phyloP scores from a whole-genome alignment of 108 stramenopile species.

The Mediolabrus comicus region DNA sequence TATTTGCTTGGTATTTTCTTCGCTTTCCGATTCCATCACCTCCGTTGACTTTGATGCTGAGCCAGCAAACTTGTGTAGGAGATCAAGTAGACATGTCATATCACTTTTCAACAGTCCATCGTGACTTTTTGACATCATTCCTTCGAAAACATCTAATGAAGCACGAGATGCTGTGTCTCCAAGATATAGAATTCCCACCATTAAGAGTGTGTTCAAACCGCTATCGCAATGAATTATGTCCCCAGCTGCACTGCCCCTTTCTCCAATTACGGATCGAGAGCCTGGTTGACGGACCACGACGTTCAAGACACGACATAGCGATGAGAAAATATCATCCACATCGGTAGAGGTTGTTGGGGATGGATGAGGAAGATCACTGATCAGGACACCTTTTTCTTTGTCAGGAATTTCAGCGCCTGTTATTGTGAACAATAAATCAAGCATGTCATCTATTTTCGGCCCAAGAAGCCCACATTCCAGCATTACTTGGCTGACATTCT shows the following conservation, averaged over 20 bases:
- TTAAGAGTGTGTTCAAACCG: slow-evolving; percentile 49
- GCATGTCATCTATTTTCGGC: slow-evolving; percentile 59
- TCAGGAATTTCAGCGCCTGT: background rate
- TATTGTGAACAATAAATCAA: slow-evolving; percentile 24
- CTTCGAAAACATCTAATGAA: slow-evolving; percentile 70
- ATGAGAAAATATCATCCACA: slow-evolving; percentile 41
- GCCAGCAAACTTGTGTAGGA: slow-evolving; percentile 53
- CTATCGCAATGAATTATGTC: slow-evolving; percentile 30
- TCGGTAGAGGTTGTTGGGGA: slow-evolving; percentile 13
- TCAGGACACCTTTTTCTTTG: slow-evolving; percentile 2
- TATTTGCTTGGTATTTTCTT: background rate
- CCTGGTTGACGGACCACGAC: slow-evolving; percentile 47
- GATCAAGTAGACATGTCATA: slow-evolving; percentile 56
- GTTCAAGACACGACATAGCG: slow-evolving; percentile 40
- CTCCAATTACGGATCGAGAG: slow-evolving; percentile 20
- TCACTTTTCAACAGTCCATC: slow-evolving; percentile 54
- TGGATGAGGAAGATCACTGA: background rate
- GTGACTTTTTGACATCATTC: slow-evolving; percentile 54
- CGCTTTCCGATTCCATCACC: too few species aligned
- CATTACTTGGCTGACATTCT: slow-evolving; percentile 70
- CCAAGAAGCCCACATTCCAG: slow-evolving; percentile 68
- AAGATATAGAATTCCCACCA: slow-evolving; percentile 58
- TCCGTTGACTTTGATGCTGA: background rate
- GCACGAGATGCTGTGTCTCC: slow-evolving; percentile 61
- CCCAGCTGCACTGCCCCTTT: slow-evolving; percentile 19